These are phyloP conservation scores for Tulasnella sp. DNA, from an alignment of 768 basidiomycete species.

Conservation along the genomic window DNA sequence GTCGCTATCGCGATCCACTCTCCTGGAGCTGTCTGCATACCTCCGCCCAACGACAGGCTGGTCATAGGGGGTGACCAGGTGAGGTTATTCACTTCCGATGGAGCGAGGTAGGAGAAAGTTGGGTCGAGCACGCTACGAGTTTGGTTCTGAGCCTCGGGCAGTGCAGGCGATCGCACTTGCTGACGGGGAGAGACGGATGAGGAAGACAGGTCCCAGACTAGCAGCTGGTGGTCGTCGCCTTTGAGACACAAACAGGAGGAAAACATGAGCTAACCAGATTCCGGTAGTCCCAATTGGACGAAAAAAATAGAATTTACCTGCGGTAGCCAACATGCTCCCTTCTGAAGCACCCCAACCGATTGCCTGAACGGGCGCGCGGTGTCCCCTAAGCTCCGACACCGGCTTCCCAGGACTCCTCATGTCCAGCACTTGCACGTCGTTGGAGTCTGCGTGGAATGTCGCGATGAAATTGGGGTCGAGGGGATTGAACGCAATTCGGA, in stretches of 20 bases:
- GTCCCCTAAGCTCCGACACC: conserved; percentile 81
- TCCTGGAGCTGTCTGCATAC: conserved; percentile 59
- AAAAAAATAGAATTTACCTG: conserved; percentile 41
- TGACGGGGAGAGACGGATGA: conserved; percentile 66
- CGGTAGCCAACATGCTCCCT: conserved; percentile 74
- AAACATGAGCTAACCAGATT: not conserved
- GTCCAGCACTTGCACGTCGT: conserved; percentile 84
- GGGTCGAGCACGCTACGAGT: conserved; percentile 56
- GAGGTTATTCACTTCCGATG: conserved; percentile 66
- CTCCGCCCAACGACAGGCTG: conserved; percentile 40
- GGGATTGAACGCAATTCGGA: conserved; percentile 86
- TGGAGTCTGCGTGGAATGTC: conserved; percentile 89
- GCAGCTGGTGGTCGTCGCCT: conserved; percentile 93
- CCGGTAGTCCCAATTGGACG: not conserved
- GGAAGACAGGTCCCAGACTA: conserved; percentile 77
- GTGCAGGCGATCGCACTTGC: conserved; percentile 8
- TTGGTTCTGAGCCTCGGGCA: conserved; percentile 40
- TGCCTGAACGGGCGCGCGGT: conserved; percentile 71
- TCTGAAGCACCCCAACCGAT: conserved; percentile 85
- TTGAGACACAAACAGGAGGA: not conserved
- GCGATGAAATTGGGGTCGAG: conserved; percentile 91
- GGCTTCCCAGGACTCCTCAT: conserved; percentile 96
- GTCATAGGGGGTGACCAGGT: conserved; percentile 79
- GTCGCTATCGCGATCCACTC: conserved; percentile 82
- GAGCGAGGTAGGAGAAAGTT: conserved; percentile 72